Percentiles rank a stretch among this genome's conserved stretches.
Conservation (phyloP, 2,329 filamentous ascomycete species). For the Ophiostoma angusticollis region DNA sequence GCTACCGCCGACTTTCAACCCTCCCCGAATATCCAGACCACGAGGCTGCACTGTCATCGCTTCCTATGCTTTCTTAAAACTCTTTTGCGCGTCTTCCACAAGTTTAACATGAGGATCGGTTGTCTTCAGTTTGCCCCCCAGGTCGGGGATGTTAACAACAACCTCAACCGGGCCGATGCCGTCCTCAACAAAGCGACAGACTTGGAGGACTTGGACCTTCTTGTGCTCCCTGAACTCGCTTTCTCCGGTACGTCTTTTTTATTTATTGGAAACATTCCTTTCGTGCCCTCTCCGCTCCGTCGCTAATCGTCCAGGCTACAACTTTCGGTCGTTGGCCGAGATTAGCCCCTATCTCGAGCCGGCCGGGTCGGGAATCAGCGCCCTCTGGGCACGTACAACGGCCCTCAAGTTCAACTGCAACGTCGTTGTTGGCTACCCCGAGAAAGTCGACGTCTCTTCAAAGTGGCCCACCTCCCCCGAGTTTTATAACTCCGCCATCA, state of each 20-base stretch:
- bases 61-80: background rate
- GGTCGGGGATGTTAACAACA: constrained; percentile 57
- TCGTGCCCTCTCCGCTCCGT: background rate
- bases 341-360: constrained; percentile 59
- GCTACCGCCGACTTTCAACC: too few relatives aligned
- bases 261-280: background rate
- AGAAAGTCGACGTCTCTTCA: constrained; percentile 41
- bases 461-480: constrained; percentile 39
- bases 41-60: background rate
- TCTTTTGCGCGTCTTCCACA: too few relatives aligned
- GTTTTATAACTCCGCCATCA: constrained; percentile 43
- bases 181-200: constrained; percentile 42
- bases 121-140: constrained; percentile 61
- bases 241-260: constrained; percentile 47
- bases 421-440: constrained; percentile 63
- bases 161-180: constrained; percentile 53
- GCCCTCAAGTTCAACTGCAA: constrained; percentile 54
- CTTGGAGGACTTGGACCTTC: constrained; percentile 52
- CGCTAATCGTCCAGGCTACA: constrained; percentile 46
- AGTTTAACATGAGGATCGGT: constrained; percentile 17
- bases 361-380: constrained; percentile 50
- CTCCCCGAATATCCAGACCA: too few relatives aligned
- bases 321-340: constrained; percentile 56
- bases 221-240: constrained; percentile 65
- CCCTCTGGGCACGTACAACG: constrained; percentile 56